Conservation (phyloP, 768 basidiomycete species). For the Pisolithus microcarpus region DNA sequence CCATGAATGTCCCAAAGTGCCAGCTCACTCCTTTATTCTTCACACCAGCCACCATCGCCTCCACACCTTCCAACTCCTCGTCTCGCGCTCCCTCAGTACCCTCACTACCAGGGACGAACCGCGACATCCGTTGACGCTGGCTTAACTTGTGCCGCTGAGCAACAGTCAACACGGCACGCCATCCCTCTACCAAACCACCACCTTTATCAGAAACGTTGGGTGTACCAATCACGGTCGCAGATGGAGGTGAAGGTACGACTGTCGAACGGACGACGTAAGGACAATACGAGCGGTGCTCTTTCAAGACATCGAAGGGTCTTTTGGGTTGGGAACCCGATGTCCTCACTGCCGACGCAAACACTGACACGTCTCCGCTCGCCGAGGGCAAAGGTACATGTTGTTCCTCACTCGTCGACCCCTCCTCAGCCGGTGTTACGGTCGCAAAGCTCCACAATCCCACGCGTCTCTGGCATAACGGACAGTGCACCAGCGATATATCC, state of each 20-base stretch:
- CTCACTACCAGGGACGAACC: constrained; percentile 16
- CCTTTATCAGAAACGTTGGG: constrained; percentile 18
- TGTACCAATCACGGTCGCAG: constrained; percentile 3
- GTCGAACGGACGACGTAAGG: constrained; percentile 77
- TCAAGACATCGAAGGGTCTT: constrained; percentile 64
- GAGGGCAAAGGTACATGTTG: too few species aligned
- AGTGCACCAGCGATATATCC: constrained; percentile 53
- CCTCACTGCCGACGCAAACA: constrained; percentile 4
- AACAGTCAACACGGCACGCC: constrained; percentile 68
- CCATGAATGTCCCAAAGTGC: not conserved
- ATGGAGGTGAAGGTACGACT: constrained; percentile 48
- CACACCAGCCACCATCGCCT: constrained; percentile 71
- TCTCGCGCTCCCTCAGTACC: constrained; percentile 28
- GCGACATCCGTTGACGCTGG: constrained; percentile 42
- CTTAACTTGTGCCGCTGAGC: constrained; percentile 60
- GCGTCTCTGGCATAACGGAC: constrained; percentile 70
- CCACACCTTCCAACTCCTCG: constrained; percentile 42
- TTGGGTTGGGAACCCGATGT: constrained; percentile 11
- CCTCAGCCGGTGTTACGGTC: constrained; percentile 9
- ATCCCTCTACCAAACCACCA: constrained; percentile 52
- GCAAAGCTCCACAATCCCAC: constrained; percentile 73
- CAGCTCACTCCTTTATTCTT: constrained; percentile 65
- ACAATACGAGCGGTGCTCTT: constrained; percentile 81
- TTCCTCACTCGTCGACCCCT: too few species aligned
- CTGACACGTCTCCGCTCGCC: constrained; percentile 10